Evolutionary conservation across 352 stramenopile species (phyloP), one percentile per base, ranked within the genome.

Genomic region (Pythium aphanidermatum): DNA sequence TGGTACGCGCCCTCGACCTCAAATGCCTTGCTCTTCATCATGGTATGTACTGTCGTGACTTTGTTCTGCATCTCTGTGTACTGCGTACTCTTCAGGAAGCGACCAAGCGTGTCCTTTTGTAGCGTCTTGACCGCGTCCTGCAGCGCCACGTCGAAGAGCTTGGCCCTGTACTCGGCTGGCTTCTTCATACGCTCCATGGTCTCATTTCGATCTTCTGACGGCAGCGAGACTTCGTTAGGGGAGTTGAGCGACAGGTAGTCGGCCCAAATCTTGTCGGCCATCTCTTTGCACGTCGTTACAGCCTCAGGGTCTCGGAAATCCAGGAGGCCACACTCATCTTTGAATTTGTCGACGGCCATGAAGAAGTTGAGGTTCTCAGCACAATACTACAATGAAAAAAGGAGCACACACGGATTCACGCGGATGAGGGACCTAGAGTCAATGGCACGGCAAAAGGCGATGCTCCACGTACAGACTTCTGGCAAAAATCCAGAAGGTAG

Each of bases 351-450:
- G 1, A 89, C 80, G 2, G 80, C 80, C 80, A 92, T 88, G 60
- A 92, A 87, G 59, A 92, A 87, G 39, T 89, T 89, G 16, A 92
- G 57, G 62, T 92, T 89, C 62, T 89, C 77, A 5, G 80, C 80
- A 30, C 77, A 89, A 38, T 86, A 89, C 77, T 89, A 47, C 34
- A 5, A 26, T 13, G 28, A 36, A 35, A 36, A 55, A 12, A 44
- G 12, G 2, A 31, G 19, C 16, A 26, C 23, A n/a, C n/a, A n/a
- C n/a, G n/a, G n/a, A n/a, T n/a, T n/a, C n/a, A n/a, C n/a, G n/a
- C n/a, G n/a, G n/a, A n/a, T n/a, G n/a, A n/a, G n/a, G n/a, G n/a
- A n/a, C n/a, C n/a, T n/a, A n/a, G n/a, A n/a, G n/a, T n/a, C n/a
- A n/a, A n/a, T n/a, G n/a, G n/a, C n/a, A n/a, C n/a, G n/a, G n/a